Evolutionary conservation across 1,284 basidiomycete genomes (phyloP).

Genomic region (Cryptococcus sp.): DNA sequence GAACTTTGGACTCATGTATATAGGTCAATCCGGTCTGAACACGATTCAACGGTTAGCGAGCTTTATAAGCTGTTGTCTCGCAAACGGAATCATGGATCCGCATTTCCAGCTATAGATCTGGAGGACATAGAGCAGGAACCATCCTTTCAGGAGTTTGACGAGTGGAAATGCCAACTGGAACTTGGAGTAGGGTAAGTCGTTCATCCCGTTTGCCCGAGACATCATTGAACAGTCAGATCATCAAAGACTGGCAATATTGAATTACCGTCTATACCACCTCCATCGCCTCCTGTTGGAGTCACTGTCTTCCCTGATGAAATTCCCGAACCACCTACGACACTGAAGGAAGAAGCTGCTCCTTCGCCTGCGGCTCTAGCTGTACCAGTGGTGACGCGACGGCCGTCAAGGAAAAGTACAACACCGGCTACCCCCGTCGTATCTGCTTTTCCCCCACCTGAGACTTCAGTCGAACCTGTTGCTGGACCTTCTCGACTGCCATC

Average conservation of each 20-base stretch:
- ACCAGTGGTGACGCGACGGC: background rate
- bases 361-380: background rate
- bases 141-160: slow-evolving; percentile 20
- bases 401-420: background rate
- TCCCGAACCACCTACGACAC: slow-evolving; percentile 6
- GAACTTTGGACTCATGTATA: background rate
- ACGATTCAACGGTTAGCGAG: slow-evolving; percentile 26
- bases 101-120: slow-evolving; percentile 23
- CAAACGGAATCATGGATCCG: slow-evolving; percentile 10
- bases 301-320: slow-evolving; percentile 37
- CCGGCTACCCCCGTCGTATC: background rate
- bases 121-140: slow-evolving; percentile 13
- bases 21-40: slow-evolving; percentile 24
- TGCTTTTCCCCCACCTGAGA: background rate
- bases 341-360: background rate
- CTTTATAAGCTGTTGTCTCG: slow-evolving; percentile 32
- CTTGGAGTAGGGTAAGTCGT: slow-evolving; percentile 27
- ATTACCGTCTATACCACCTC: slow-evolving; percentile 28
- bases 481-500: background rate
- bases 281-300: slow-evolving; percentile 27
- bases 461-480: background rate
- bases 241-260: slow-evolving; percentile 19
- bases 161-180: slow-evolving; percentile 29
- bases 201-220: background rate
- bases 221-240: slow-evolving; percentile 10